Conservation (phyloP, 306 rosid genomes). For the Amphicarpaea edgeworthii region DNA sequence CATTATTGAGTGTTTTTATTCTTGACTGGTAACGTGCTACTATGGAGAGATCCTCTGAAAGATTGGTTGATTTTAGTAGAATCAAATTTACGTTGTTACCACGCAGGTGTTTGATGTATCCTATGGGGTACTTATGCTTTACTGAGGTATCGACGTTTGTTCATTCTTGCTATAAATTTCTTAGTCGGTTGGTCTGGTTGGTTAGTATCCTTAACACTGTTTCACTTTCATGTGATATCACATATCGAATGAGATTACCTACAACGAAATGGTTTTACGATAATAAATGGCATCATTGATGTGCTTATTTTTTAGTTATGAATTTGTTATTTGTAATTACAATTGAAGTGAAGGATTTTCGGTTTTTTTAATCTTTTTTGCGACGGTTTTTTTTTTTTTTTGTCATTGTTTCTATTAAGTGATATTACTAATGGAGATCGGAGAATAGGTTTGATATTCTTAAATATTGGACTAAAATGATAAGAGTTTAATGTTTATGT, state of each 20-base stretch:
- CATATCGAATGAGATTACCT: neutral
- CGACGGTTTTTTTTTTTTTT: no score
- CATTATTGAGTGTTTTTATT: conserved; percentile 31
- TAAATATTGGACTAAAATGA: no score
- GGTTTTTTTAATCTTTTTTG: no score
- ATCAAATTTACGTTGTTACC: conserved; percentile 9
- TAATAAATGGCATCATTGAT: neutral
- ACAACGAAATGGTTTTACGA: neutral
- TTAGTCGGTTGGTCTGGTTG: neutral
- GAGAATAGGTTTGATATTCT: no score
- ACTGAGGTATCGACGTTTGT: neutral
- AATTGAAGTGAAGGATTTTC: no score
- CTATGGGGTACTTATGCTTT: neutral
- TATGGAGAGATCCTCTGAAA: conserved; percentile 25
- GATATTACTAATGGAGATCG: no score
- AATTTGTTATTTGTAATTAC: neutral
- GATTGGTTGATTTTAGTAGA: conserved; percentile 18
- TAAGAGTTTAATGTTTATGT: no score
- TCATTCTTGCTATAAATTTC: neutral
- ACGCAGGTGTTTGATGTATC: conserved; percentile 14
- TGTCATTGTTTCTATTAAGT: no score
- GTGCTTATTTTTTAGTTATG: neutral
- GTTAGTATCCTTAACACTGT: neutral
- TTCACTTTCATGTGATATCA: neutral
- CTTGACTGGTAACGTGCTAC: conserved; percentile 22